phyloP scores from a whole-genome alignment of 2,329 filamentous ascomycete genomes.

The Fusarium robinianum region DNA sequence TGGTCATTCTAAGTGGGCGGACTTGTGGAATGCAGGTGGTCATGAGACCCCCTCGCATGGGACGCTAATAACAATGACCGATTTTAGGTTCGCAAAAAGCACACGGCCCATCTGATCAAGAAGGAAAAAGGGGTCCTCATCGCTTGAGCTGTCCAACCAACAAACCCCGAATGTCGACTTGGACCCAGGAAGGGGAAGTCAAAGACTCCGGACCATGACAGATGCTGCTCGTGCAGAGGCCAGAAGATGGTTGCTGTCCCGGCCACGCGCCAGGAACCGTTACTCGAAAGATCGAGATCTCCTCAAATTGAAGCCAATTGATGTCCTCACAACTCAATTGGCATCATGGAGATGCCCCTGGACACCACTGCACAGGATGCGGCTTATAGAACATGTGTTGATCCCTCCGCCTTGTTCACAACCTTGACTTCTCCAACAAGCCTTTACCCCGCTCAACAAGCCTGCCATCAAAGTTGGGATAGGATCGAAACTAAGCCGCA shows the following conservation, averaged over 20 bases:
- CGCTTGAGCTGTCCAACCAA: slow-evolving; percentile 31
- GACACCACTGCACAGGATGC: not conserved
- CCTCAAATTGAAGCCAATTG: slow-evolving; percentile 12
- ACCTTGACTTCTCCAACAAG: slow-evolving; percentile 6
- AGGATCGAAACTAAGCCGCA: slow-evolving; percentile 12
- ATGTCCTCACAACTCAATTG: slow-evolving; percentile 16
- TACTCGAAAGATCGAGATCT: not conserved
- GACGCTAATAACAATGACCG: slow-evolving; percentile 37
- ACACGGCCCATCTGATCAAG: slow-evolving; percentile 35
- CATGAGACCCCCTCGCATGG: slow-evolving; percentile 38
- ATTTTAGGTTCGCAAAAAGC: slow-evolving; percentile 39
- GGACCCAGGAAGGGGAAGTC: too few species aligned
- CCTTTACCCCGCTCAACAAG: slow-evolving; percentile 21
- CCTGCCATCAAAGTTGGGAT: slow-evolving; percentile 17
- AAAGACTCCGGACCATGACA: too few species aligned
- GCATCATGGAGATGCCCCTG: not conserved
- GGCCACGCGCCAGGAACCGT: not conserved
- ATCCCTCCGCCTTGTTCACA: not conserved
- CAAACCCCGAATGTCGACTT: slow-evolving; percentile 5
- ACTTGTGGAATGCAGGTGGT: slow-evolving; percentile 37
- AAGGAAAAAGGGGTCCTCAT: slow-evolving; percentile 29
- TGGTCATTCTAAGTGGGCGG: slow-evolving; percentile 29
- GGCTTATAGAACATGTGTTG: not conserved
- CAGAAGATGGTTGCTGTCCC: too few species aligned
- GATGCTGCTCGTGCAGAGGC: too few species aligned